A percentile compares a stretch with the other conserved stretches of the same genome.
Conservation (phyloP, 441 rosid species). For the Dalechampia spathulata region DNA sequence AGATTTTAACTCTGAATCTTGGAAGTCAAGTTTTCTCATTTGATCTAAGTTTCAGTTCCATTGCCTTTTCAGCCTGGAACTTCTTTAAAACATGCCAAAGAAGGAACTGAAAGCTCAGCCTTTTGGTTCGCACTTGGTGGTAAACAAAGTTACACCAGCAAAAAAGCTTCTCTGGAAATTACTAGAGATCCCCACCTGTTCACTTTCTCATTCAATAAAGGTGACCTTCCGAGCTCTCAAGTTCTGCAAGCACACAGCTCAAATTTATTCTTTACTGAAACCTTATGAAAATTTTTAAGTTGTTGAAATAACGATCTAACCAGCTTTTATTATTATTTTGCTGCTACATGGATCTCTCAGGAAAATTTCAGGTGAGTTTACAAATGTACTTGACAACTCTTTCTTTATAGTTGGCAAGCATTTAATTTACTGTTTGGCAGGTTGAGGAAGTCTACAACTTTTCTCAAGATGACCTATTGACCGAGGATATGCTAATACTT, state of each 20-base stretch:
- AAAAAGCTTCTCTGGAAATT: conserved; percentile 53
- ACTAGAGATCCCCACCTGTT: conserved; percentile 87
- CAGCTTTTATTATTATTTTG: conserved; percentile 29
- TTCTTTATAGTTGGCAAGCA: conserved; percentile 11
- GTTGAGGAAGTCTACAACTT: conserved; percentile 91
- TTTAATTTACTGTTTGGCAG: conserved; percentile 33
- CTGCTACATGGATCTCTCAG: conserved; percentile 48
- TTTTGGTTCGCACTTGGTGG: conserved; percentile 99
- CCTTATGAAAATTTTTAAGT: conserved; percentile 9
- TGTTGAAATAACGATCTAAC: conserved; percentile 38
- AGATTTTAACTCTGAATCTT: not conserved
- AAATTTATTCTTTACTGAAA: too few species aligned
- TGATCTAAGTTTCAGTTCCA: conserved; percentile 12
- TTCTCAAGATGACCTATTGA: conserved; percentile 88
- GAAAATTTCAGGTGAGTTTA: conserved; percentile 86
- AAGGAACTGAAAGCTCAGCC: conserved; percentile 97
- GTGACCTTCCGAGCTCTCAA: conserved; percentile 45
- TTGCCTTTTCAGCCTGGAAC: conserved; percentile 67
- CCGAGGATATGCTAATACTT: conserved; percentile 86
- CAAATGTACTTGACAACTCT: conserved; percentile 13
- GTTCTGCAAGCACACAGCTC: too few species aligned
- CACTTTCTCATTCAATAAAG: conserved; percentile 60
- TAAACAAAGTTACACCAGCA: conserved; percentile 82
- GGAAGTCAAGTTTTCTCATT: not conserved
- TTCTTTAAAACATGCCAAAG: conserved; percentile 84